phyloP scores from a whole-genome alignment of 2,329 filamentous ascomycete species.

The Didymella keratinophila region DNA sequence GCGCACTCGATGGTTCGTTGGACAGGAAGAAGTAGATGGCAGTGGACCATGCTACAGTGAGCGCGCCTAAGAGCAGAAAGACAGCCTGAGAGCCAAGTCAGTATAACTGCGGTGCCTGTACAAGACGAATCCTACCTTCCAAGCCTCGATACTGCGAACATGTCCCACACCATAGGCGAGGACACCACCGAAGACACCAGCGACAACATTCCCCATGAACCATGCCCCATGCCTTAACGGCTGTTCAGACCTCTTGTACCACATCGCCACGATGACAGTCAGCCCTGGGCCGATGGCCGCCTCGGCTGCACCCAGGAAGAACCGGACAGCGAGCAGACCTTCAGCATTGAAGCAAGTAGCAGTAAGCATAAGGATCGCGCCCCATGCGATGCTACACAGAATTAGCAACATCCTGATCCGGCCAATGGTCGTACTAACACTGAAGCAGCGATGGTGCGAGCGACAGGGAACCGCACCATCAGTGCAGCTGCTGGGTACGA shows the following conservation, averaged over 20 bases:
- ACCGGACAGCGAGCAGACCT: not conserved
- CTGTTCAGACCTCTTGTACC: not conserved
- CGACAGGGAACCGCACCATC: not conserved
- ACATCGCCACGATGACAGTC: not conserved
- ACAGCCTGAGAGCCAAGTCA: not conserved
- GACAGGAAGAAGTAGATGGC: not conserved
- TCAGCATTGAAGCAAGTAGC: not conserved
- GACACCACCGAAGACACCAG: not conserved
- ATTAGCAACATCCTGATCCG: not conserved
- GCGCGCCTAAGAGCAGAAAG: not conserved
- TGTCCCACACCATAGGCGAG: not conserved
- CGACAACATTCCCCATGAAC: not conserved
- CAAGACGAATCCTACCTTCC: not conserved
- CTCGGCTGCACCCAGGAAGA: not conserved
- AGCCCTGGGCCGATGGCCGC: not conserved
- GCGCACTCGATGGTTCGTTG: not conserved
- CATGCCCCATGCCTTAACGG: not conserved
- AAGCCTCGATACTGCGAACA: not conserved
- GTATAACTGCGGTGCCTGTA: not conserved
- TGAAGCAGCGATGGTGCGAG: not conserved
- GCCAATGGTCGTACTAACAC: not conserved
- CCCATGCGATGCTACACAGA: not conserved
- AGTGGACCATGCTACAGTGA: not conserved
- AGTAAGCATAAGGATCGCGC: not conserved
- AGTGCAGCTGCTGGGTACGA: not conserved